phyloP scores from a whole-genome alignment of 495 filamentous ascomycete species.

The Neurospora sp. region DNA sequence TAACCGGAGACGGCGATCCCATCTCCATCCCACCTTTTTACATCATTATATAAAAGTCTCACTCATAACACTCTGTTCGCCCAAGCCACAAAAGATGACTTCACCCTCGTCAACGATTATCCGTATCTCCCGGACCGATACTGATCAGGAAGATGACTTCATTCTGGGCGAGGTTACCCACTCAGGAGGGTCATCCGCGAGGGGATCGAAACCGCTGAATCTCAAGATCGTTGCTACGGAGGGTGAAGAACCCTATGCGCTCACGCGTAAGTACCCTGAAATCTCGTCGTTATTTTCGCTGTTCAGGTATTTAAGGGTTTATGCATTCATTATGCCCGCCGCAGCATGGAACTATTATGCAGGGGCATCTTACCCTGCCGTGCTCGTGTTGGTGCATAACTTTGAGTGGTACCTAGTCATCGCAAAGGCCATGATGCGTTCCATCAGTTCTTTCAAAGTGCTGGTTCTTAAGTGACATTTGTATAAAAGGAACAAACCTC shows the following conservation, averaged over 20 bases:
- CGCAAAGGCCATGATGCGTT: no score
- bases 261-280: slow-evolving; percentile 35
- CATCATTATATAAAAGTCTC: neutral
- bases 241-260: slow-evolving; percentile 48
- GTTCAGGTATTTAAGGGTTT: neutral
- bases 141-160: slow-evolving; percentile 40
- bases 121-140: slow-evolving; percentile 46
- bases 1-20: neutral
- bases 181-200: slow-evolving; percentile 17
- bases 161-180: slow-evolving; percentile 48
- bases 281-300: neutral
- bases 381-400: neutral
- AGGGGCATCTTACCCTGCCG: neutral
- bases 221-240: slow-evolving; percentile 62
- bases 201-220: slow-evolving; percentile 35
- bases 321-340: neutral
- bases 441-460: neutral
- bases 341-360: neutral
- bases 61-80: neutral
- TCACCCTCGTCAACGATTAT: slow-evolving; percentile 27
- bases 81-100: neutral
- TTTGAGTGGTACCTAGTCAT: no score
- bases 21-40: neutral
- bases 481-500: neutral
- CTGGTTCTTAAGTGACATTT: neutral